Evolutionary conservation across 805 yeast species (phyloP), one percentile per base, ranked within the genome.

Genomic region (Naumovozyma dairenensis): DNA sequence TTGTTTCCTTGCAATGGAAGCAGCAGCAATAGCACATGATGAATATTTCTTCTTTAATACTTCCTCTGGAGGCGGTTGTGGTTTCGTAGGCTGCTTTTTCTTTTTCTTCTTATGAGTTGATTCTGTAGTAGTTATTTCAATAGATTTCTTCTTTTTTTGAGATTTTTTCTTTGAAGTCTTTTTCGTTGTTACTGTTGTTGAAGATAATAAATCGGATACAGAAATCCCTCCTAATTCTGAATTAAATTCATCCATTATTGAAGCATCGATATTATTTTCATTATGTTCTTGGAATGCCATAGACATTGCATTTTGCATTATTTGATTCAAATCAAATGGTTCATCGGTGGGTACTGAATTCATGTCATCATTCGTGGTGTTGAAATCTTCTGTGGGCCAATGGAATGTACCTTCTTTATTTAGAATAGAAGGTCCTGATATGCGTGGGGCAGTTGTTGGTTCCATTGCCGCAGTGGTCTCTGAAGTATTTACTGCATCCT

Each of bases 271-370:
- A 29, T 32, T 32, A 16, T 42, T 43, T 6, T 42, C 35, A 10
- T 37, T 26, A 16, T 45, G 46, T 39, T 77, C 73, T 39, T 73
- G 79, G 66, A 75, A 73, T 0, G 87, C 92, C 78, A 81, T 67
- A 30, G 72, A 72, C 60, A 80, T 68, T 1, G 89, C 92, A 57
- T 78, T 78, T 42, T 77, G 84, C 66, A 80, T 69, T 42, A 80
- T 80, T 43, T 73, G 80, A 46, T 73, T 77, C 74, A 80, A 66
- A 46, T 78, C 83, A 38, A 78, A 60, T 18, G 71, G 74, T 21
- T 63, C 71, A 24, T 62, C 69, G 24, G 53, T 25, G 5, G 26
- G 17, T 10, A 26, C 47, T 28, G 32, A 34, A 12, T 34, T 6
- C 5, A 35, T 22, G 14, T 26, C 17, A 14, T 15, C 21, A 17